These are phyloP conservation scores for Boletus subparvulus DNA, from an alignment of 768 basidiomycete genomes.

Conservation along the genomic window DNA sequence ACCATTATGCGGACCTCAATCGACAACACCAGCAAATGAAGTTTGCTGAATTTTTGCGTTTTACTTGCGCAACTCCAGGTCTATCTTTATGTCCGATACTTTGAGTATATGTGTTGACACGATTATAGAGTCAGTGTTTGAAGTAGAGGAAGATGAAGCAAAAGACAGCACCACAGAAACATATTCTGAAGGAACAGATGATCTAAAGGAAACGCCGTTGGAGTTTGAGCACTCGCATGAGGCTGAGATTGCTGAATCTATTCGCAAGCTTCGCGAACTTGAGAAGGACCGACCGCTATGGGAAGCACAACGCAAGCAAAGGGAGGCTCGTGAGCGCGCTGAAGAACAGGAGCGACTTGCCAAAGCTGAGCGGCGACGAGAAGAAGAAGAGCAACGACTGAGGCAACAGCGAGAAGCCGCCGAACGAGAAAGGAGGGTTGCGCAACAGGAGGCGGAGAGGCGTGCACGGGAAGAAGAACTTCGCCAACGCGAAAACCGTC, in stretches of 20 bases:
- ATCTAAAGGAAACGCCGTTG: neutral
- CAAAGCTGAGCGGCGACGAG: conserved; percentile 34
- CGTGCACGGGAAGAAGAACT: conserved; percentile 33
- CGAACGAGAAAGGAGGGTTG: conserved; percentile 32
- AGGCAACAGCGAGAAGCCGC: conserved; percentile 26
- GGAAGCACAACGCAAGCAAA: conserved; percentile 50
- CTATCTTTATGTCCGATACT: neutral
- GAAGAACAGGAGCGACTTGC: conserved; percentile 42
- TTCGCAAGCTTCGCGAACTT: conserved; percentile 65
- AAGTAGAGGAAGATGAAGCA: conserved; percentile 11
- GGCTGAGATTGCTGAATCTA: conserved; percentile 58
- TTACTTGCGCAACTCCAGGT: conserved; percentile 21
- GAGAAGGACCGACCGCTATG: conserved; percentile 65
- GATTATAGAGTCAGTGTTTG: conserved; percentile 6
- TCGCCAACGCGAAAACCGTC: conserved; percentile 41
- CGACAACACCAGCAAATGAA: conserved; percentile 38
- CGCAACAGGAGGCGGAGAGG: conserved; percentile 30
- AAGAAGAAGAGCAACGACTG: conserved; percentile 32
- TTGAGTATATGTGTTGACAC: conserved; percentile 3
- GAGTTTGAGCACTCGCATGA: conserved; percentile 39
- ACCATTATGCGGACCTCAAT: conserved; percentile 38
- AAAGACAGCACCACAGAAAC: conserved; percentile 1
- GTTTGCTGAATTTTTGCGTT: conserved; percentile 40
- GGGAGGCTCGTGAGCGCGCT: conserved; percentile 41
- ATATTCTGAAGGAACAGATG: neutral